Percentiles rank a stretch among this genome's conserved stretches.
These are phyloP conservation scores for Trypanosoma lewisi DNA, from an alignment of 208 protist genomes.

Conservation along the genomic window DNA sequence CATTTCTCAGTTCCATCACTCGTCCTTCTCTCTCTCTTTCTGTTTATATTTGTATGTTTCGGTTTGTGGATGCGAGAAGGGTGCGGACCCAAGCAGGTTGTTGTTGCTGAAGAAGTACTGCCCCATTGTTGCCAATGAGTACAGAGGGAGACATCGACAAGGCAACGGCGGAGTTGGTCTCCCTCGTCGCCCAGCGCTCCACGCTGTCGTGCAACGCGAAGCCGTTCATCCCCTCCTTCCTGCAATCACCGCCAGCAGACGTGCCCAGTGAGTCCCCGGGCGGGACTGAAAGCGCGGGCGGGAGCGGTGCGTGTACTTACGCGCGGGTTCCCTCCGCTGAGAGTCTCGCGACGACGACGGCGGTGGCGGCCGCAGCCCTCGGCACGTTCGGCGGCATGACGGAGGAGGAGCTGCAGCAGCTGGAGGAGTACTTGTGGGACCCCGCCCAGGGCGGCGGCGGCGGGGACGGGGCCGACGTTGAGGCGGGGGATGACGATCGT, in stretches of 20 bases:
- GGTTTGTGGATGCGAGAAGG: neutral
- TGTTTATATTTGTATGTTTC: neutral
- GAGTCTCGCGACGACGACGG: slow-evolving; percentile 3
- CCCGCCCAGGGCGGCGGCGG: neutral
- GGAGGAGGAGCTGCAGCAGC: slow-evolving; percentile 14
- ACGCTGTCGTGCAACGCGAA: slow-evolving; percentile 46
- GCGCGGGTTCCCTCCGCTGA: neutral
- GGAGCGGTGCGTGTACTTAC: neutral
- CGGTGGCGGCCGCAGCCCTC: slow-evolving; percentile 8
- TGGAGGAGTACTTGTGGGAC: slow-evolving; percentile 24
- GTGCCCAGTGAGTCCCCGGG: neutral
- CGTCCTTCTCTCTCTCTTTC: neutral
- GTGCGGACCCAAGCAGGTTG: neutral
- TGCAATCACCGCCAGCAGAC: slow-evolving; percentile 12
- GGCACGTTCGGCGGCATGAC: slow-evolving; percentile 14
- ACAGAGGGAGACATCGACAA: slow-evolving; percentile 1
- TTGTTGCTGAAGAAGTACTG: neutral
- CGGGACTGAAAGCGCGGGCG: neutral
- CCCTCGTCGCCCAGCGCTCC: slow-evolving; percentile 23
- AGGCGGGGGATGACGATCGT: slow-evolving; percentile 25
- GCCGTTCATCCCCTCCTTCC: slow-evolving; percentile 64
- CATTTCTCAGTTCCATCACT: neutral
- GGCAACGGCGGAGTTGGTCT: slow-evolving; percentile 7
- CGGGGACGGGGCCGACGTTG: neutral
- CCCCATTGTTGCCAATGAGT: neutral